phyloP scores from a whole-genome alignment of 2,329 filamentous ascomycete species.

The Diaporthe sp. region DNA sequence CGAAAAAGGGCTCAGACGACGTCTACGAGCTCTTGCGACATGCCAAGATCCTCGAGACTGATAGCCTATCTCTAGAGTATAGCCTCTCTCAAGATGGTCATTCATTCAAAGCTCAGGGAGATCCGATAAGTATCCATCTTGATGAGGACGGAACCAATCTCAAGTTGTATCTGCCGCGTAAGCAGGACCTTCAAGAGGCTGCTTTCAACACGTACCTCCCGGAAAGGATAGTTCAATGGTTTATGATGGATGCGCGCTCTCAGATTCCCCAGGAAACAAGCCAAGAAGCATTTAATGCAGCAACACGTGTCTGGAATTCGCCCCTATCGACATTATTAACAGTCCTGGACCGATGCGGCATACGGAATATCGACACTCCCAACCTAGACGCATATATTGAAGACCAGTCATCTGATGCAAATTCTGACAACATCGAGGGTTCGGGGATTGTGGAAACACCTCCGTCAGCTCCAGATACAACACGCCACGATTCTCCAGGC shows the following conservation, averaged over 20 bases:
- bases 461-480: neutral
- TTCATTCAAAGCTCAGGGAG: slow-evolving; percentile 38
- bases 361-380: slow-evolving; percentile 8
- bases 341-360: slow-evolving; percentile 41
- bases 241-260: slow-evolving; percentile 49
- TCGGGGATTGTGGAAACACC: neutral
- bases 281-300: slow-evolving; percentile 33
- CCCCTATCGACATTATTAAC: neutral
- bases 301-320: neutral
- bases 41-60: slow-evolving; percentile 47
- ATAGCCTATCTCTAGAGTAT: slow-evolving; percentile 47
- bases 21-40: slow-evolving; percentile 45
- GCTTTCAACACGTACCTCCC: slow-evolving; percentile 48
- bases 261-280: slow-evolving; percentile 12
- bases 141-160: slow-evolving; percentile 42
- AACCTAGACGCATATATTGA: neutral
- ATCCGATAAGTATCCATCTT: slow-evolving; percentile 47
- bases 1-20: slow-evolving; percentile 14
- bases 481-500: too few species aligned
- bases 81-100: slow-evolving; percentile 46
- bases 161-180: slow-evolving; percentile 49
- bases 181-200: slow-evolving; percentile 45
- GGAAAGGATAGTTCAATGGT: slow-evolving; percentile 47
- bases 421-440: neutral
- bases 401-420: neutral